Evolutionary conservation across 768 basidiomycete genomes (phyloP), one percentile per base, ranked within the genome.

Genomic region (Suillus lakei): DNA sequence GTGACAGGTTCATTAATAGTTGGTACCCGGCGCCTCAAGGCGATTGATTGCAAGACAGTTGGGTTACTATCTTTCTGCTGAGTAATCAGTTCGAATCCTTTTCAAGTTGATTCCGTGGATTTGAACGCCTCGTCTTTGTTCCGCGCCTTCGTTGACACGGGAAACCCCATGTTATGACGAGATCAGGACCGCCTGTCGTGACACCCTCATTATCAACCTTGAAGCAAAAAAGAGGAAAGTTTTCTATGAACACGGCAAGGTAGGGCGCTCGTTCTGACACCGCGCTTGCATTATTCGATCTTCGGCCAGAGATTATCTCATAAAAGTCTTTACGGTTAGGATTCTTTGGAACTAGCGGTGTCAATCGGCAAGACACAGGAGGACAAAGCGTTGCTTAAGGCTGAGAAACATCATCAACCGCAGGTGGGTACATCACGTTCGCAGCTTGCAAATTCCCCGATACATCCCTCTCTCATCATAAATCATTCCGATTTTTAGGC

Each of bases 331-430:
- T 62, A 46, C 56, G 53, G 63, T 63, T 67, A 86, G 86, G 84
- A 85, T 66, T 80, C 81, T 6, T 68, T 85, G 64, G 74, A 73
- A 60, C 73, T 87, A 15, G 86, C 86, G n/a, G 69, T 76, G 65
- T 80, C 80, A 43, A 84, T 87, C 71, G 81, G 76, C n/a, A 71
- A 71, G 39, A 70, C 67, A 18, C 82, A 85, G 66, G 86, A 87
- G 73, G 71, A 84, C 69, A 85, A 81, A 62, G 67, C 77, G 7
- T 71, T 74, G 60, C 74, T 68, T 9, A 85, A 79, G 70, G 74
- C 73, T 60, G 77, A 79, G 69, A 84, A 77, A 69, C 77, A 74
- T 67, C 81, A 77, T 55, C 77, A 74, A 67, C 64, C 74, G 69
- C 80, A 82, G 82, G 83, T 81, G 54, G 60, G 61, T 41, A 62